Base-by-base conservation (phyloP, 257 asterid genomes). In the Prunella vulgaris region DNA sequence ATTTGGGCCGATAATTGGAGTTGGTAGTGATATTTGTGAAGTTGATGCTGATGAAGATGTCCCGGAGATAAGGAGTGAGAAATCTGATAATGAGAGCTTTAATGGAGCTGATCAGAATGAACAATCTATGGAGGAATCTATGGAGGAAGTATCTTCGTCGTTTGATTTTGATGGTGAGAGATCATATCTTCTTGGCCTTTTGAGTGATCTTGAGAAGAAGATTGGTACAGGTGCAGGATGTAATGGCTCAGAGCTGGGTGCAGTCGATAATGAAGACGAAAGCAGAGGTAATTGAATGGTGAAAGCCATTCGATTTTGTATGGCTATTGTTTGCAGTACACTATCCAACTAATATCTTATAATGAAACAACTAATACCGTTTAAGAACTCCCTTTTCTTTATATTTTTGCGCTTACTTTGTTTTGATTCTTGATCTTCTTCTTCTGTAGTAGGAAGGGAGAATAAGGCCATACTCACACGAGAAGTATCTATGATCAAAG, bases 41-140 rank as follows among this genome's bases (percentile, higher is more conserved):
- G 72, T 84, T 38, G 96, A 85, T 74, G 81, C 66, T 30, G 92
- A 80, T 67, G 97, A 85, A 32, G 89, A 91, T 76, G 89, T 84
- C 70, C 92, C 82, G 18, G 88, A 70, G 22, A 37, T 81, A 58
- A 89, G 74, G 70, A 72, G 83, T 76, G 95, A 82, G 60, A 76
- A 65, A 68, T 84, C 93, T 1, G 90, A 82, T 32, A 53, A 66
- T 42, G 83, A 70, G 18, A 86, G 95, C 70, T 74, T 71, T 1
- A 54, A 12, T 60, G 85, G 75, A 61, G 79, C 13, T 10, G 83
- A 78, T 71, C 79, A 68, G 3, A 75, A 72, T 15, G 65, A 59
- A 30, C 46, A 30, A 0, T 13, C 69, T 0, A 51, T 27, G 64
- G 33, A 28, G 5, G 33, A 28, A 10, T 10, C n/a, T n/a, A n/a